Base-by-base conservation (phyloP, 2,329 filamentous ascomycete genomes). In the Fusarium annulatum region DNA sequence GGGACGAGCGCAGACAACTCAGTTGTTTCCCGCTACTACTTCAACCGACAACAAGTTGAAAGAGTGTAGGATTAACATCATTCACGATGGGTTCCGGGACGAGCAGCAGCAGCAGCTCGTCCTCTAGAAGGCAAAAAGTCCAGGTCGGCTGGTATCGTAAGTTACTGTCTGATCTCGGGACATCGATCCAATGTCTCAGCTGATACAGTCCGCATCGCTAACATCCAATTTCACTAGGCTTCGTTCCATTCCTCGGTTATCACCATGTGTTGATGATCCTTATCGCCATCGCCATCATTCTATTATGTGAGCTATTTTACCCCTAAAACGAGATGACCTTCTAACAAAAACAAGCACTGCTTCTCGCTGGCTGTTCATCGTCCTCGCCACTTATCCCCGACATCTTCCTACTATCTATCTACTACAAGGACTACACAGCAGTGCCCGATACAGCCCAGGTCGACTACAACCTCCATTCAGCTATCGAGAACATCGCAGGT, bases 351-450 rank as follows among this genome's bases (percentile, higher is more conserved):
- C 14, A 42, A 98, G 95, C 96, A 78, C 90, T 99, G 73, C 86
- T 99, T 79, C 87, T 99, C 76, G 96, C 96, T 79, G 96, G 96
- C 79, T 99, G 96, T 84, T 98, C 96, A 9, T 98, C 96, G 15
- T 97, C 96, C 45, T 98, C 96, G 58, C 96, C 96, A 5, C 87
- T 97, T 62, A 98, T 99, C 78, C 96, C 96, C 33, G 91, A 92
- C 80, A 98, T 99, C 84, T 99, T 98, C 88, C 91, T 99, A 76
- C 94, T 99, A 75, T 97, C 95, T n/a, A 90, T 99, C 79, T 98
- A 97, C 89, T 99, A 98, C 86, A 87, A 97, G 81, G 87, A 89
- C 71, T 98, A 98, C 85, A 90, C 91, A 26, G 94, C 96, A 7
- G 86, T 89, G 34, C 96, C 96, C 76, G 91, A 94, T 77, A 93